These are phyloP conservation scores for Iberis pinnata DNA, from an alignment of 345 rosid species.

Conservation along the genomic window DNA sequence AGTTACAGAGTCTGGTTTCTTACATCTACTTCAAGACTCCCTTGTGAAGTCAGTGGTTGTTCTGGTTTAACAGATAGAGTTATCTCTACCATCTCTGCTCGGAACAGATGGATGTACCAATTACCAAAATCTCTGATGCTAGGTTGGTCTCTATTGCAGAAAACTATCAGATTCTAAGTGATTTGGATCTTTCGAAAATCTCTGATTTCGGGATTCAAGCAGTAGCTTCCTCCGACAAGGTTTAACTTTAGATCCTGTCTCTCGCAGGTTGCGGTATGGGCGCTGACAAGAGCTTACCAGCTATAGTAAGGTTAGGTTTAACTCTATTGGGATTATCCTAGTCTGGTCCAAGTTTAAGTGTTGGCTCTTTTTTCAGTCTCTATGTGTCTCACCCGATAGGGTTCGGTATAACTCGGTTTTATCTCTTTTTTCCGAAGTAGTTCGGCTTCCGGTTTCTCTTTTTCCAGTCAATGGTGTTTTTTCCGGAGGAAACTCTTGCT, in stretches of 20 bases:
- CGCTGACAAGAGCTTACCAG: conserved; percentile 56
- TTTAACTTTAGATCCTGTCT: conserved; percentile 71
- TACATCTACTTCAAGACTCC: conserved; percentile 44
- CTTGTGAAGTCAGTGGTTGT: conserved; percentile 74
- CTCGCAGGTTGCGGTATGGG: conserved; percentile 60
- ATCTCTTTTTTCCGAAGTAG: conserved; percentile 19
- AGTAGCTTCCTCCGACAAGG: conserved; percentile 44
- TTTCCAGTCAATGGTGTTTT: conserved; percentile 55
- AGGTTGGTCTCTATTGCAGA: conserved; percentile 57
- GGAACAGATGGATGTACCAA: conserved; percentile 68
- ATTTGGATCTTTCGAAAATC: conserved; percentile 67
- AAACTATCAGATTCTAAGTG: conserved; percentile 61
- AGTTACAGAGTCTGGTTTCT: no score
- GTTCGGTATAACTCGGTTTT: conserved; percentile 26
- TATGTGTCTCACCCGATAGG: no score
- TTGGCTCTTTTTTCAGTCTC: conserved; percentile 28
- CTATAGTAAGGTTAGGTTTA: conserved; percentile 48
- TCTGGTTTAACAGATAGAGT: conserved; percentile 57
- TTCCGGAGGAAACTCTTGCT: conserved; percentile 49
- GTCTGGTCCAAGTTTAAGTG: conserved; percentile 32
- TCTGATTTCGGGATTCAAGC: conserved; percentile 56
- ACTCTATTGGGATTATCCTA: conserved; percentile 56
- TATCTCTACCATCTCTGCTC: conserved; percentile 46
- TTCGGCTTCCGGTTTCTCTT: conserved; percentile 18
- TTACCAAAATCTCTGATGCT: conserved; percentile 50